phyloP scores from a whole-genome alignment of 164 flowering plant species.

The Stephania cephalantha region DNA sequence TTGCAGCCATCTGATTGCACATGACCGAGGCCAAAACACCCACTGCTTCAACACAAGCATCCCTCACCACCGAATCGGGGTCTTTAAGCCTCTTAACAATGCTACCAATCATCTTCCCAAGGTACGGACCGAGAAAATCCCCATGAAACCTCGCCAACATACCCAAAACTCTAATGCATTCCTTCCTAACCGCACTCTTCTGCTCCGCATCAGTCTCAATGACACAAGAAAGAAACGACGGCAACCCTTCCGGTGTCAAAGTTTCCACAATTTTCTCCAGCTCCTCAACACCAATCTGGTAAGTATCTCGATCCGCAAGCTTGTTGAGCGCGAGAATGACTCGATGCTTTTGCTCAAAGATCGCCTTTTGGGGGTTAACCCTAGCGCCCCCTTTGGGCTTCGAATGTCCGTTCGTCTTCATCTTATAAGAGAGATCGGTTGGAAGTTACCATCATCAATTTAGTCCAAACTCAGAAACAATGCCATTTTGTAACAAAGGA shows the following conservation, averaged over 20 bases:
- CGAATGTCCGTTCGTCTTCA: constrained; percentile 35
- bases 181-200: constrained; percentile 69
- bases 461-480: neutral
- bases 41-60: constrained; percentile 72
- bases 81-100: constrained; percentile 83
- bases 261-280: constrained; percentile 60
- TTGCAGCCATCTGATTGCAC: constrained; percentile 27
- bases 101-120: constrained; percentile 58
- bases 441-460: neutral
- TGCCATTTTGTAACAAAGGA: neutral
- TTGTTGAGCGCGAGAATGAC: constrained; percentile 62
- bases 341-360: constrained; percentile 62
- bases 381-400: constrained; percentile 34
- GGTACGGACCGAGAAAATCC: constrained; percentile 41
- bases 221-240: constrained; percentile 64
- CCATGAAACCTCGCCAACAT: constrained; percentile 47
- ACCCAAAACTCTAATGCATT: constrained; percentile 72
- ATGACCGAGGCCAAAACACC: constrained; percentile 65
- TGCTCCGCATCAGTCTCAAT: constrained; percentile 69
- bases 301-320: constrained; percentile 82
- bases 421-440: constrained; percentile 9
- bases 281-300: constrained; percentile 68
- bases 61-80: constrained; percentile 73
- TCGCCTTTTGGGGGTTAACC: constrained; percentile 40
- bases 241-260: constrained; percentile 56